phyloP scores from a whole-genome alignment of 2,329 filamentous ascomycete genomes.

The Westerdykella sp. region DNA sequence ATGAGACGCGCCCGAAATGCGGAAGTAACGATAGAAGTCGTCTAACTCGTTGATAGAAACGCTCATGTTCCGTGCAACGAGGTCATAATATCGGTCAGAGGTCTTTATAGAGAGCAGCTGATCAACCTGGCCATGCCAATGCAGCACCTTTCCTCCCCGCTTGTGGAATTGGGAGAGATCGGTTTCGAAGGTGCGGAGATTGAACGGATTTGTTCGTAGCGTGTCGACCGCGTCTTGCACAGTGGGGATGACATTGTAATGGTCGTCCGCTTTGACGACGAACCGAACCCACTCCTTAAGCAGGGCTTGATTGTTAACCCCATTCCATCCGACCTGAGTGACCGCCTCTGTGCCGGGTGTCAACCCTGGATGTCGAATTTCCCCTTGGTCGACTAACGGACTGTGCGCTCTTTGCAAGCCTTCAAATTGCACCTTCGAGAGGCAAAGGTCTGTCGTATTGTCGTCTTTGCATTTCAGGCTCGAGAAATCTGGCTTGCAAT shows the following conservation, averaged over 20 bases:
- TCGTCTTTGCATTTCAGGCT: slow-evolving; percentile 34
- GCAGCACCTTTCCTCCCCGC: slow-evolving; percentile 43
- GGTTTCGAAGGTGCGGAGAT: slow-evolving; percentile 39
- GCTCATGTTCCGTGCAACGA: slow-evolving; percentile 42
- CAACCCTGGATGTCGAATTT: slow-evolving; percentile 47
- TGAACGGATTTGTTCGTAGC: slow-evolving; percentile 31
- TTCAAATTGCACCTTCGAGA: slow-evolving; percentile 40
- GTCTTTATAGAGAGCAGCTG: slow-evolving; percentile 42
- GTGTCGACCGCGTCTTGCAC: slow-evolving; percentile 38
- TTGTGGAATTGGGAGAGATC: slow-evolving; percentile 34
- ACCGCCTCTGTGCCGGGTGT: slow-evolving; percentile 44
- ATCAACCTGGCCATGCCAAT: slow-evolving; percentile 43
- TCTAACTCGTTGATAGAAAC: slow-evolving; percentile 32
- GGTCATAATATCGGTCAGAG: slow-evolving; percentile 45
- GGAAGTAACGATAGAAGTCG: slow-evolving; percentile 47
- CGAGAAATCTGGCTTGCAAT: slow-evolving; percentile 42
- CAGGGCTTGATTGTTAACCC: slow-evolving; percentile 41
- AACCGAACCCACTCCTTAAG: slow-evolving; percentile 46
- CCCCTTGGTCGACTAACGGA: slow-evolving; percentile 40
- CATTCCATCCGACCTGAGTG: slow-evolving; percentile 22
- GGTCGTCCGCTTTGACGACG: slow-evolving; percentile 25
- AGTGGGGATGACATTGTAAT: slow-evolving; percentile 40
- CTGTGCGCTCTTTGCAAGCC: slow-evolving; percentile 41
- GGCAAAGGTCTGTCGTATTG: slow-evolving; percentile 34
- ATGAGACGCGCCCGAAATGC: slow-evolving; percentile 48